These are phyloP conservation scores for Jimgerdemannia flammicorona DNA, from an alignment of 192 early-diverging fungal species.

Conservation along the genomic window DNA sequence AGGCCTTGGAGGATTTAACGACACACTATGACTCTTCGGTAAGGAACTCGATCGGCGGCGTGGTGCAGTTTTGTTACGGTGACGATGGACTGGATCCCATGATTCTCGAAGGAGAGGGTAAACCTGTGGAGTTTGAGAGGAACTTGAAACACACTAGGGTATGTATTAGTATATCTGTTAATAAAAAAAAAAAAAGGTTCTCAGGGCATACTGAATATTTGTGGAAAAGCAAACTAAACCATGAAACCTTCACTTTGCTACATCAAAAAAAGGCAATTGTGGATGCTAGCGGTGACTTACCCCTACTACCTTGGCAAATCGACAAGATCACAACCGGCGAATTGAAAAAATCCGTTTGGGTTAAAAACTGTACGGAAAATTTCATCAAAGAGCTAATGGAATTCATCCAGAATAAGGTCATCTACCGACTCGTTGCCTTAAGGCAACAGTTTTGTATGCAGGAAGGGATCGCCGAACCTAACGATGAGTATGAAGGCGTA, in stretches of 20 bases:
- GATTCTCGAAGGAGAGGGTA: conserved; percentile 83
- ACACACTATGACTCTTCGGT: conserved; percentile 96
- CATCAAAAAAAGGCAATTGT: neutral
- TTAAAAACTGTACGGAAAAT: conserved; percentile 45
- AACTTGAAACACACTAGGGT: conserved; percentile 65
- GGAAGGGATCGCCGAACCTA: conserved; percentile 41
- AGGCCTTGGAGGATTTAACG: conserved; percentile 92
- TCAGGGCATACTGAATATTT: no score
- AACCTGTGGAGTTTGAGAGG: conserved; percentile 85
- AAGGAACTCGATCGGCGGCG: conserved; percentile 82
- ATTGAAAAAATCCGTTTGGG: conserved; percentile 46
- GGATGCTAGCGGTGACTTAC: conserved; percentile 22
- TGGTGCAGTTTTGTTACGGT: conserved; percentile 96
- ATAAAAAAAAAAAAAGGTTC: no score
- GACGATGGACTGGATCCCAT: conserved; percentile 96
- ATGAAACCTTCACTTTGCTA: neutral
- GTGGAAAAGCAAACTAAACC: neutral
- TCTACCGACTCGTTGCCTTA: conserved; percentile 52
- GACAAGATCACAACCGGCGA: conserved; percentile 41
- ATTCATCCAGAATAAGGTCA: conserved; percentile 56
- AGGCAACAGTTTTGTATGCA: conserved; percentile 51
- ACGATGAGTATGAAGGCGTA: conserved; percentile 52
- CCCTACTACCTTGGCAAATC: conserved; percentile 66
- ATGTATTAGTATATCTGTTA: neutral
- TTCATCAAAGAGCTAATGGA: conserved; percentile 60